Evolutionary conservation across 2,329 filamentous ascomycete species (phyloP).

Genomic region (Aspergillus melleus): DNA sequence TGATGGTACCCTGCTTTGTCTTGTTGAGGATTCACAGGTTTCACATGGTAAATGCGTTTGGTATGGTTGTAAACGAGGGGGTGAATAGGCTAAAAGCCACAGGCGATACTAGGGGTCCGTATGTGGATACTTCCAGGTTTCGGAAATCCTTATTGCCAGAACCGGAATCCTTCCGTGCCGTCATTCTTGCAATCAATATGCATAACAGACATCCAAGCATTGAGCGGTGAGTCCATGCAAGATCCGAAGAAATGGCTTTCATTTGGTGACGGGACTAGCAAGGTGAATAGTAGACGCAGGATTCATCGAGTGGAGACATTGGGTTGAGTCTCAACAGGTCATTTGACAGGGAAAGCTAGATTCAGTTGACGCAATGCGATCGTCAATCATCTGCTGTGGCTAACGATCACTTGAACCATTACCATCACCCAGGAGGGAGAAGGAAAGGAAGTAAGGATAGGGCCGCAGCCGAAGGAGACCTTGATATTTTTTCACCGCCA

Average conservation of each 20-base stretch:
- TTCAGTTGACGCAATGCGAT: not conserved
- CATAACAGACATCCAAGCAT: not conserved
- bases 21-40: not conserved
- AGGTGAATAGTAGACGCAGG: not conserved
- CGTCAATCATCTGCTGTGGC: not conserved
- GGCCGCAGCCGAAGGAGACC: not conserved
- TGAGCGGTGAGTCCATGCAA: not conserved
- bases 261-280: not conserved
- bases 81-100: not conserved
- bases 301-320: not conserved
- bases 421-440: not conserved
- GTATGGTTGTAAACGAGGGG: not conserved
- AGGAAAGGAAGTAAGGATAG: not conserved
- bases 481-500: slow-evolving; percentile 16
- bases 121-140: not conserved
- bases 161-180: not conserved
- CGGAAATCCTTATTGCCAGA: not conserved
- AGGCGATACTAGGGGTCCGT: not conserved
- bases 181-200: not conserved
- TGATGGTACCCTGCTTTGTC: not conserved
- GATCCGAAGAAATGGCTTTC: not conserved
- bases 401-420: not conserved
- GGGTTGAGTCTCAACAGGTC: not conserved
- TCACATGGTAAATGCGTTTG: not conserved
- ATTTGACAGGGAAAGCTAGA: not conserved